These are phyloP conservation scores for Vigna angularis DNA, from an alignment of 306 rosid genomes.

Conservation along the genomic window DNA sequence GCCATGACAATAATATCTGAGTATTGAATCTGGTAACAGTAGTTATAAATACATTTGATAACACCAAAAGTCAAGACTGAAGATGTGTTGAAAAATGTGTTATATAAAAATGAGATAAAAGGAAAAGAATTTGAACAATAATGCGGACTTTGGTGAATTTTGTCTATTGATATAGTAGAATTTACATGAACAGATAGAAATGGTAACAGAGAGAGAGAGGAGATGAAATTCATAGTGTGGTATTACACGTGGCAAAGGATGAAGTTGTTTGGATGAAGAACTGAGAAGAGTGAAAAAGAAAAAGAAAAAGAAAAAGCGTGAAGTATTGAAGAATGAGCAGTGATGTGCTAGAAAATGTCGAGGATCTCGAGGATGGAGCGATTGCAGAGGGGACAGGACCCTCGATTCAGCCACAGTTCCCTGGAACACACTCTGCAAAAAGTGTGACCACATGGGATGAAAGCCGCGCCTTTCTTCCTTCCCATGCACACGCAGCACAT, in stretches of 20 bases:
- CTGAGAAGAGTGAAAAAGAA: background rate
- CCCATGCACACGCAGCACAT: conserved; percentile 99
- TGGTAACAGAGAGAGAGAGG: background rate
- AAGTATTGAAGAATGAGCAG: background rate
- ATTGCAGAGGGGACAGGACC: conserved; percentile 92
- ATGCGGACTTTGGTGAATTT: no score
- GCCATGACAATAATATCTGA: no score
- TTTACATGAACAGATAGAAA: background rate
- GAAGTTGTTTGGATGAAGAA: background rate
- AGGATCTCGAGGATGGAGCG: conserved; percentile 93
- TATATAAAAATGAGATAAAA: background rate
- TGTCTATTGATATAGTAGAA: no score
- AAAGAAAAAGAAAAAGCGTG: background rate
- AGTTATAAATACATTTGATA: no score
- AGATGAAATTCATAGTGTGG: background rate
- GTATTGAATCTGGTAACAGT: no score
- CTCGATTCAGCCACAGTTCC: conserved; percentile 95
- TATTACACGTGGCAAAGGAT: background rate
- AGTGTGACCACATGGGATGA: conserved; percentile 98
- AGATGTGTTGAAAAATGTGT: background rate
- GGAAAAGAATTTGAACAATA: no score
- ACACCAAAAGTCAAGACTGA: no score
- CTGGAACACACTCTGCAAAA: conserved; percentile 96
- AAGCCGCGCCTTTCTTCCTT: conserved; percentile 86
- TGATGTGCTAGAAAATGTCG: conserved; percentile 64